Evolutionary conservation across 2,329 filamentous ascomycete genomes (phyloP).

Genomic region (Thielaviopsis euricoi): DNA sequence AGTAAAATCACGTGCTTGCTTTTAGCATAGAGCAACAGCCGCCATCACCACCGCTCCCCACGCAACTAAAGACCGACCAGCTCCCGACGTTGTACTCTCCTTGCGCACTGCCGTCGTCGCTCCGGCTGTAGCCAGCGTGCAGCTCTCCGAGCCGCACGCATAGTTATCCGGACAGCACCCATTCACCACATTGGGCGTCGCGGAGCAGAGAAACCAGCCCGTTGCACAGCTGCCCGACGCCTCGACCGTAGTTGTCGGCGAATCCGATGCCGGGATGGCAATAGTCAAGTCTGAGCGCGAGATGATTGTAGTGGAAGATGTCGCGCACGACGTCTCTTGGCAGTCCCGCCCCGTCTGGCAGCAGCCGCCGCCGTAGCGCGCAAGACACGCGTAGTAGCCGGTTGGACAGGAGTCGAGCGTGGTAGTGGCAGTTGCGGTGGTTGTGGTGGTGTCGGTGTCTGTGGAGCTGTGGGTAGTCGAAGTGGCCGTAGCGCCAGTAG

Average conservation of each 20-base stretch:
- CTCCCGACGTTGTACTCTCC: conserved; percentile 23
- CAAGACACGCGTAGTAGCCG: conserved; percentile 82
- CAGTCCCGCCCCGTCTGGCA: conserved; percentile 81
- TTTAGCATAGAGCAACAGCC: not conserved
- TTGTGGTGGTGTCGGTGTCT: conserved; percentile 21
- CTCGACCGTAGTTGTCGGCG: conserved; percentile 25
- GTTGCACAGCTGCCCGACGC: conserved; percentile 43
- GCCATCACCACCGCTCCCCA: not conserved
- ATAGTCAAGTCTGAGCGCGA: conserved; percentile 49
- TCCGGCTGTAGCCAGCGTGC: conserved; percentile 38
- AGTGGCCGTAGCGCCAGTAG: conserved; percentile 25
- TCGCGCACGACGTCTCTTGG: conserved; percentile 61
- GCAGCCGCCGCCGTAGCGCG: conserved; percentile 67
- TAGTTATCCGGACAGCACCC: conserved; percentile 77
- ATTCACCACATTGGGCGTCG: conserved; percentile 41
- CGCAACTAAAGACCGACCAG: not conserved
- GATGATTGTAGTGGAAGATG: conserved; percentile 46
- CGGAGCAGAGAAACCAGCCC: conserved; percentile 62
- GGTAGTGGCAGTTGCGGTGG: too few relatives aligned
- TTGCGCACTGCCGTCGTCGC: conserved; percentile 42
- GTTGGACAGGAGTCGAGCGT: conserved; percentile 48
- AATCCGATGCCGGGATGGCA: conserved; percentile 40
- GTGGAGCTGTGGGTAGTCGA: conserved; percentile 22
- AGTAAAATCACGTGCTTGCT: not conserved
- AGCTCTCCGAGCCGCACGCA: conserved; percentile 55